Conservation (phyloP, 345 rosid genomes). For the Clausena lansium region DNA sequence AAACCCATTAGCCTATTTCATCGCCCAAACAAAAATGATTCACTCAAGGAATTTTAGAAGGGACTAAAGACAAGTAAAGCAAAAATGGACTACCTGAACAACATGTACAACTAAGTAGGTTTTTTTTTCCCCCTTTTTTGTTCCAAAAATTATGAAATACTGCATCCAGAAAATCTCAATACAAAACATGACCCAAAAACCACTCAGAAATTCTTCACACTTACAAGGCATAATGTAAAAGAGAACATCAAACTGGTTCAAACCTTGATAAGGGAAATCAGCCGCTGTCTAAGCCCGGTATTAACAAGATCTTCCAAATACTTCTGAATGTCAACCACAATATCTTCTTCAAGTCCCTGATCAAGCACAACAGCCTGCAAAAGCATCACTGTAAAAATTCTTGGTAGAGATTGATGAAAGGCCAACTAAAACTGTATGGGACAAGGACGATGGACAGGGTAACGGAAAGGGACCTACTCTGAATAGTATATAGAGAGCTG, state of each 20-base stretch:
- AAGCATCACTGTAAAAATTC: constrained; percentile 14
- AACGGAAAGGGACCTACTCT: constrained; percentile 48
- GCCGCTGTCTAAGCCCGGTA: constrained; percentile 73
- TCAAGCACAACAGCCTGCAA: constrained; percentile 90
- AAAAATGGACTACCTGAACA: not conserved
- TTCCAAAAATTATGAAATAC: not conserved
- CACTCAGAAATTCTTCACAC: not conserved
- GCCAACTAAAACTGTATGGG: not conserved
- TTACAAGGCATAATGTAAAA: constrained; percentile 6
- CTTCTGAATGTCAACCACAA: constrained; percentile 71
- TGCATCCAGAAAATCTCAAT: not conserved
- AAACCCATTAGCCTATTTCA: not conserved
- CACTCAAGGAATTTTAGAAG: not conserved
- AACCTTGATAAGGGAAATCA: constrained; percentile 79
- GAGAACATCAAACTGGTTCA: not conserved
- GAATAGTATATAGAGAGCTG: constrained; percentile 67
- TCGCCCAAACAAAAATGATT: not conserved
- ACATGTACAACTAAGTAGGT: not conserved
- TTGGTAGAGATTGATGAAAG: constrained; percentile 8
- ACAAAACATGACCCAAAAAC: not conserved
- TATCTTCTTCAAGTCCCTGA: constrained; percentile 73
- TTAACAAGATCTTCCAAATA: constrained; percentile 69
- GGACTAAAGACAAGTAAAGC: not conserved
- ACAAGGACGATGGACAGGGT: not conserved
- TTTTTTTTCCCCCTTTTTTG: not conserved